A percentile compares a stretch with the other conserved stretches of the same genome.
These are phyloP conservation scores for Penicillium pulvis DNA, from an alignment of 495 filamentous ascomycete species.

Conservation along the genomic window DNA sequence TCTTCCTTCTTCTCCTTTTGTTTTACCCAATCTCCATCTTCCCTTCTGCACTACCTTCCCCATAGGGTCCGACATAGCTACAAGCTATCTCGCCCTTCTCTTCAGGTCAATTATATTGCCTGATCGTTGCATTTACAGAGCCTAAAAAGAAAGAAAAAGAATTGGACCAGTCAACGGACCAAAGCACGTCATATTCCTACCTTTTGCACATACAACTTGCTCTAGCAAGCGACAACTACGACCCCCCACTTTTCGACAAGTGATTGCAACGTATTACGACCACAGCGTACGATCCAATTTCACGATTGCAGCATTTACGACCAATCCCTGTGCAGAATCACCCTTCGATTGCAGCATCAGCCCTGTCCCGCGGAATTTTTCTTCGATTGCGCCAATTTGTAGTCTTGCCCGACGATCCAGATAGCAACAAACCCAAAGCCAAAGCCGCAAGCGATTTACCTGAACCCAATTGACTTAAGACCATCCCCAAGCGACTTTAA, in stretches of 20 bases:
- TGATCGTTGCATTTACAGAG: background rate
- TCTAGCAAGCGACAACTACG: slow-evolving; percentile 18
- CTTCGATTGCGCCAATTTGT: background rate
- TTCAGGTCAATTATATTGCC: background rate
- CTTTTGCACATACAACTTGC: slow-evolving; percentile 8
- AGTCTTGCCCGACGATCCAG: background rate
- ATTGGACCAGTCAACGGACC: slow-evolving; percentile 8
- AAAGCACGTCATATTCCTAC: slow-evolving; percentile 10
- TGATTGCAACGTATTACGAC: slow-evolving; percentile 6
- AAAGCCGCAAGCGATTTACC: background rate
- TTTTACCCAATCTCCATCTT: background rate
- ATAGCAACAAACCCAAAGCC: slow-evolving; percentile 21
- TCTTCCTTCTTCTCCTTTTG: slow-evolving; percentile 1
- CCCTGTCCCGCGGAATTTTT: slow-evolving; percentile 10
- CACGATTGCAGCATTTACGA: slow-evolving; percentile 12
- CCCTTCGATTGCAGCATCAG: slow-evolving; percentile 25
- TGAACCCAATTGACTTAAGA: slow-evolving; percentile 1
- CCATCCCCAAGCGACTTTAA: slow-evolving; percentile 27
- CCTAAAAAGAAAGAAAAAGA: slow-evolving; percentile 9
- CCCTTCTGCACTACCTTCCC: background rate
- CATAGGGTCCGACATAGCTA: slow-evolving; percentile 18
- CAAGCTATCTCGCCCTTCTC: slow-evolving; percentile 14
- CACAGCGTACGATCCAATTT: background rate
- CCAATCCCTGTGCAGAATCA: slow-evolving; percentile 8
- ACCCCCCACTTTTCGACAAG: slow-evolving; percentile 5